Percentiles rank a stretch among this genome's conserved stretches.
These are phyloP conservation scores for Smallanthus sonchifolius DNA, from an alignment of 129 eudicot genomes.

Conservation along the genomic window DNA sequence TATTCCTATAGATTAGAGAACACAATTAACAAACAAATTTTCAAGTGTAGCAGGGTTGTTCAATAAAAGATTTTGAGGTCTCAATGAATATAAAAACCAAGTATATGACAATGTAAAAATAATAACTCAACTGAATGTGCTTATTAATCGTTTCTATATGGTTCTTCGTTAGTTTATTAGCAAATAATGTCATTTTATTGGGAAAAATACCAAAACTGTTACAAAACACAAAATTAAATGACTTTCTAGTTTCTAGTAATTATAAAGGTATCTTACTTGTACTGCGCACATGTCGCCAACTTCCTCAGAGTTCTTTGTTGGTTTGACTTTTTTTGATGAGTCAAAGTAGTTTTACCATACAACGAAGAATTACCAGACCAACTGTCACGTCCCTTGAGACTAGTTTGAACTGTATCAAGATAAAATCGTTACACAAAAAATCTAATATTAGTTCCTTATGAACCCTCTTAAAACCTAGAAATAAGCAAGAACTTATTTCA, in stretches of 20 bases:
- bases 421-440: slow-evolving; percentile 8
- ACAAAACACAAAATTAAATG: not conserved
- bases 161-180: not conserved
- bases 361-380: slow-evolving; percentile 39
- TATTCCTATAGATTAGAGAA: not conserved
- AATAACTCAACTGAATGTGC: not conserved
- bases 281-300: slow-evolving; percentile 55
- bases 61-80: not conserved
- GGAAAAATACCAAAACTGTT: not conserved
- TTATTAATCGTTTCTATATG: not conserved
- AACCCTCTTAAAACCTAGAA: no score
- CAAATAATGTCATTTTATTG: not conserved
- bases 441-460: not conserved
- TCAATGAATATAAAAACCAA: not conserved
- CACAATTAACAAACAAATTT: not conserved
- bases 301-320: slow-evolving; percentile 36
- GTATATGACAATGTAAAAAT: not conserved
- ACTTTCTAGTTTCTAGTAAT: not conserved
- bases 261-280: slow-evolving; percentile 37
- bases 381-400: slow-evolving; percentile 36
- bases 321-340: slow-evolving; percentile 35
- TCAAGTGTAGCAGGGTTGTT: not conserved
- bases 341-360: slow-evolving; percentile 33
- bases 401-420: slow-evolving; percentile 44
- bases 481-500: no score